Conservation (phyloP, 139 green algal species). For the Chlorella sorokiniana region DNA sequence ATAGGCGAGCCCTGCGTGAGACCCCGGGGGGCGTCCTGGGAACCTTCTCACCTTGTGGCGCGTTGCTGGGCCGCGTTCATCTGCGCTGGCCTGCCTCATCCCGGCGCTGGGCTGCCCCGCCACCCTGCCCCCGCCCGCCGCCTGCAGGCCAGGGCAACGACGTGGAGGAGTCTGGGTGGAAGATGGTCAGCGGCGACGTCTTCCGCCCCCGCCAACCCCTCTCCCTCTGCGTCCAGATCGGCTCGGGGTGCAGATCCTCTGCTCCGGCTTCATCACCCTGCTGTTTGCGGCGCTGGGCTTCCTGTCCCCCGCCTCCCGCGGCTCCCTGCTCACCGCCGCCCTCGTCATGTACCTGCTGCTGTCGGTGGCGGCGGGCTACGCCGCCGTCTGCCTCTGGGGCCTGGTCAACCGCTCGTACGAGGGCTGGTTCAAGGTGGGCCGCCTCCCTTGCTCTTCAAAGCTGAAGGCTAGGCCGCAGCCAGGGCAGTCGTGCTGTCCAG, state of each 20-base stretch:
- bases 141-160: constrained; percentile 35
- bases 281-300: constrained; percentile 93
- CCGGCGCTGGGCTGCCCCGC: no score
- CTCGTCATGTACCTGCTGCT: constrained; percentile 88
- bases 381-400: constrained; percentile 82
- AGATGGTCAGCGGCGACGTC: constrained; percentile 94
- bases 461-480: not conserved
- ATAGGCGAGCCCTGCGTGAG: not conserved
- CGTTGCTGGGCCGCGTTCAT: no score
- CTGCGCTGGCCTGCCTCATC: not conserved
- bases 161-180: constrained; percentile 94
- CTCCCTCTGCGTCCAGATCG: constrained; percentile 82
- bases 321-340: constrained; percentile 85
- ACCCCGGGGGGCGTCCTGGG: not conserved
- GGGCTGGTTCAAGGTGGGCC: constrained; percentile 44
- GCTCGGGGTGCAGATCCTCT: constrained; percentile 89
- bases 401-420: constrained; percentile 74
- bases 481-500: not conserved
- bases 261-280: constrained; percentile 78
- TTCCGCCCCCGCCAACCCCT: constrained; percentile 83
- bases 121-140: not conserved
- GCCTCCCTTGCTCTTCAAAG: no score
- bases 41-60: not conserved
- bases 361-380: constrained; percentile 67
- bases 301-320: constrained; percentile 88